Base-by-base conservation (phyloP, 31 red algal species). In the Odonthalia washingtoniensis region DNA sequence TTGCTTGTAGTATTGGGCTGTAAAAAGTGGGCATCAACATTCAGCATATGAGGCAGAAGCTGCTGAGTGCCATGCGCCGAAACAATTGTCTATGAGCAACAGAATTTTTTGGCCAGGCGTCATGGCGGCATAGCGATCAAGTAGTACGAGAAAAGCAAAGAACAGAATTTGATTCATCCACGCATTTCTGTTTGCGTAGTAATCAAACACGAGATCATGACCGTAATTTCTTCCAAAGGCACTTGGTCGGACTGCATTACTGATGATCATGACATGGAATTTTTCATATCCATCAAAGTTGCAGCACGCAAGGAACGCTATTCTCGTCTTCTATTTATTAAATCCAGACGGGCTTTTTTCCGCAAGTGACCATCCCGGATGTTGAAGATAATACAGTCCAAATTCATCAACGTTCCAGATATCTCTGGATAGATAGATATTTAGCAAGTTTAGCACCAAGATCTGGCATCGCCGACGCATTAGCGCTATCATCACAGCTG, bases 341-440 rank as follows among this genome's bases (percentile, higher is more conserved):
- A 64, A n/a, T 27, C 72, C 84, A 6, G 73, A 3, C 46, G 72
- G 4, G 34, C 1, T 32, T 78, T 45, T 26, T 1, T 26, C 0
- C 4, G 67, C 1, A 80, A 42, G n/a, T 1, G 62, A 75, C 3
- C 3, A 21, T 4, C 75, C 75, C 21, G 75, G 74, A 37, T 65
- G 17, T 40, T 61, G 21, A 0, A 73, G 1, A 28, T 80, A 88
- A 12, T 41, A 72, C 0, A 80, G n/a, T 5, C 52, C 53, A 80
- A 41, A 88, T 34, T 80, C 75, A 31, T 88, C 85, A 4, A 75
- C 85, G 41, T 88, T 78, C 9, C 2, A 88, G 1, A 77, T 24
- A 34, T 88, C 75, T 26, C 52, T 38, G 0, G n/a, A n/a, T n/a
- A n/a, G 12, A 0, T 40, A 0, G 5, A n/a, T 70, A 88, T 28